These are phyloP conservation scores for Exobasidium rhododendri DNA, from an alignment of 1,284 basidiomycete species.

Conservation along the genomic window DNA sequence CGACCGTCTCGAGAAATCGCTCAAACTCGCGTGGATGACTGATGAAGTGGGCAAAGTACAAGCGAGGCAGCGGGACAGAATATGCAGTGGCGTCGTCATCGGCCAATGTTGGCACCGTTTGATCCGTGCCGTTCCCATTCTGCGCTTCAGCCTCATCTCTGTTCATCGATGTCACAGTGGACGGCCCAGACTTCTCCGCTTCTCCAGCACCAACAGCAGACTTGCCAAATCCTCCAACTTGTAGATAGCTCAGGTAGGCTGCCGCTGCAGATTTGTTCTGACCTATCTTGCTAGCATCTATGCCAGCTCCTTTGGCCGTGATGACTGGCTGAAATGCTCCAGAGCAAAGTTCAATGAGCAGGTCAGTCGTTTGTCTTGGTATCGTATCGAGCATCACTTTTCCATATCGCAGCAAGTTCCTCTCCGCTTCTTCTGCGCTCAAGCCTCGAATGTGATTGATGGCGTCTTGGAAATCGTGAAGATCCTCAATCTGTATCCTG, in stretches of 20 bases:
- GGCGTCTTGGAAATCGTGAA: slow-evolving; percentile 76
- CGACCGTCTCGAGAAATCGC: slow-evolving; percentile 83
- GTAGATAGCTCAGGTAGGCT: slow-evolving; percentile 33
- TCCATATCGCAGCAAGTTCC: slow-evolving; percentile 52
- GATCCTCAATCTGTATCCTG: slow-evolving; percentile 90
- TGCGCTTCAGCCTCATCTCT: neutral
- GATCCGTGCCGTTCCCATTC: neutral
- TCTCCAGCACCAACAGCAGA: neutral
- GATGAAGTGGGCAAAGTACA: slow-evolving; percentile 92
- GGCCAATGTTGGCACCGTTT: slow-evolving; percentile 15
- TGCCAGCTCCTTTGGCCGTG: slow-evolving; percentile 6
- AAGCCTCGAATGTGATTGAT: slow-evolving; percentile 74
- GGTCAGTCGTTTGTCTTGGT: slow-evolving; percentile 80
- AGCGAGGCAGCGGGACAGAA: slow-evolving; percentile 72
- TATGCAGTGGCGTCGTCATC: slow-evolving; percentile 32
- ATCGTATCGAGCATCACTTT: slow-evolving; percentile 68
- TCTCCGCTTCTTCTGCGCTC: slow-evolving; percentile 64
- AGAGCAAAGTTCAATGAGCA: slow-evolving; percentile 88
- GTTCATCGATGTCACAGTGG: slow-evolving; percentile 13
- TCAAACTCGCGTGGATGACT: slow-evolving; percentile 81
- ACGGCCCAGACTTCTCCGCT: neutral
- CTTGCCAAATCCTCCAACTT: slow-evolving; percentile 31
- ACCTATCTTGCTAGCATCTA: slow-evolving; percentile 14
- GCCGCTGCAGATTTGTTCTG: slow-evolving; percentile 21
- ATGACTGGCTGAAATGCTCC: slow-evolving; percentile 57